Percentiles rank a stretch among this genome's conserved stretches.
phyloP scores from a whole-genome alignment of 768 basidiomycete species.

The Lactifluus piperatus region DNA sequence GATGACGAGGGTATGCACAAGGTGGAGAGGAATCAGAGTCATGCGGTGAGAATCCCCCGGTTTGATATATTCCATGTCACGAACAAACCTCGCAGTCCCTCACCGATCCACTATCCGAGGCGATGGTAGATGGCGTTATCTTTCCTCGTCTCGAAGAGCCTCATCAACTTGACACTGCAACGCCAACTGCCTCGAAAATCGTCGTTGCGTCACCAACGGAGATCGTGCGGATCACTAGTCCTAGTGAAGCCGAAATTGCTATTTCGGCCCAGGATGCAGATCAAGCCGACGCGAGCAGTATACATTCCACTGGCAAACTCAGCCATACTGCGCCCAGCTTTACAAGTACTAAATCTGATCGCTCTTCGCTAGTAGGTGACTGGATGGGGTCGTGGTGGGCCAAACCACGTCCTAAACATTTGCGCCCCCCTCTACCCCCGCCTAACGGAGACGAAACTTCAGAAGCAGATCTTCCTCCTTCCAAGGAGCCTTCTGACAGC shows the following conservation, averaged over 20 bases:
- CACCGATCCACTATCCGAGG: conserved; percentile 38
- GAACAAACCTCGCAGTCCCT: conserved; percentile 30
- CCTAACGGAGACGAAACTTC: not conserved
- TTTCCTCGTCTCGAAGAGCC: conserved; percentile 27
- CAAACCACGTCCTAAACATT: conserved; percentile 36
- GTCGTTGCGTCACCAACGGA: conserved; percentile 11
- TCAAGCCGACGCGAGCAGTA: conserved; percentile 5
- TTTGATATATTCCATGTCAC: not conserved
- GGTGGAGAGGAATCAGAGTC: conserved; percentile 50
- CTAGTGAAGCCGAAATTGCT: not conserved
- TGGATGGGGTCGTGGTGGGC: conserved; percentile 77
- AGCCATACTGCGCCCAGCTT: conserved; percentile 15
- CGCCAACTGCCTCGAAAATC: conserved; percentile 13
- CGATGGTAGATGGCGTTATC: conserved; percentile 42
- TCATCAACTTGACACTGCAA: conserved; percentile 13
- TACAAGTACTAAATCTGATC: conserved; percentile 26
- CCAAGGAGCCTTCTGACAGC: conserved; percentile 15
- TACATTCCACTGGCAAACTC: conserved; percentile 13
- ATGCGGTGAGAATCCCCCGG: conserved; percentile 36
- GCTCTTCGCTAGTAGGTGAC: conserved; percentile 46
- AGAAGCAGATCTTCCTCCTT: conserved; percentile 8
- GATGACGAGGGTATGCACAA: conserved; percentile 37
- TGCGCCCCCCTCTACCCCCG: conserved; percentile 20
- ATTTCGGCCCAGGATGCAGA: not conserved
- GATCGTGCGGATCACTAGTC: not conserved